Conservation (phyloP, 1,139 yeast genomes). For the Ogataea hybrid region DNA sequence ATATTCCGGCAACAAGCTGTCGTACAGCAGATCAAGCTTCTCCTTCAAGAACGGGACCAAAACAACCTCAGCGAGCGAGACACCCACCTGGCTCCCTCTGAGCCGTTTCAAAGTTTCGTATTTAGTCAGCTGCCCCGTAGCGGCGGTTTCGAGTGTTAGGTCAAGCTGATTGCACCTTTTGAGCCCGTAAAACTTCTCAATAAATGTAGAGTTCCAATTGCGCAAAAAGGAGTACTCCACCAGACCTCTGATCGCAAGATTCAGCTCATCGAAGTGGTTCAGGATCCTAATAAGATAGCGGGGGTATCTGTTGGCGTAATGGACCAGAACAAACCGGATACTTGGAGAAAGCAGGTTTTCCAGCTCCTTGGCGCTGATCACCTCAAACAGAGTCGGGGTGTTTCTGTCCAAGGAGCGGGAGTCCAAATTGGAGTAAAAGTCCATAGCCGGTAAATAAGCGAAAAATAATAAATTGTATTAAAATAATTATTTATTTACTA, state of each 20-base stretch:
- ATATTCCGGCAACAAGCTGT: constrained; percentile 58
- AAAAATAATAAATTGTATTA: not conserved
- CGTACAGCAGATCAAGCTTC: constrained; percentile 66
- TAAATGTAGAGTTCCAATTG: constrained; percentile 82
- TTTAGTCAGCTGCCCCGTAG: constrained; percentile 14
- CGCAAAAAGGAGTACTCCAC: constrained; percentile 73
- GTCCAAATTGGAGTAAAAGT: constrained; percentile 76
- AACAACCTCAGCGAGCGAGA: constrained; percentile 61
- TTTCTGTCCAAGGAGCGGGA: constrained; percentile 73
- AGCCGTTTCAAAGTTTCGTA: constrained; percentile 55
- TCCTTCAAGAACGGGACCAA: constrained; percentile 68
- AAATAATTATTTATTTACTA: constrained; percentile 21
- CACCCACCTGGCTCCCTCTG: constrained; percentile 51
- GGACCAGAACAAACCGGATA: constrained; percentile 72
- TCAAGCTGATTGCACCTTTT: constrained; percentile 55
- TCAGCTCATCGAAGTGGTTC: constrained; percentile 75
- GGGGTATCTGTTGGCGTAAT: constrained; percentile 80
- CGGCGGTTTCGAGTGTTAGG: constrained; percentile 18
- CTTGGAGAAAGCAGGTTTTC: constrained; percentile 81
- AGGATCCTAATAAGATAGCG: constrained; percentile 60
- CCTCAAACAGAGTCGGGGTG: constrained; percentile 79
- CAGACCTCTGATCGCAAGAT: constrained; percentile 57
- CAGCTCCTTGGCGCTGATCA: constrained; percentile 77
- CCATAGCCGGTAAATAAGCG: constrained; percentile 45
- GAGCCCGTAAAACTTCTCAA: constrained; percentile 90